Base-by-base conservation (phyloP, 495 filamentous ascomycete genomes). In the Extremus antarcticus region DNA sequence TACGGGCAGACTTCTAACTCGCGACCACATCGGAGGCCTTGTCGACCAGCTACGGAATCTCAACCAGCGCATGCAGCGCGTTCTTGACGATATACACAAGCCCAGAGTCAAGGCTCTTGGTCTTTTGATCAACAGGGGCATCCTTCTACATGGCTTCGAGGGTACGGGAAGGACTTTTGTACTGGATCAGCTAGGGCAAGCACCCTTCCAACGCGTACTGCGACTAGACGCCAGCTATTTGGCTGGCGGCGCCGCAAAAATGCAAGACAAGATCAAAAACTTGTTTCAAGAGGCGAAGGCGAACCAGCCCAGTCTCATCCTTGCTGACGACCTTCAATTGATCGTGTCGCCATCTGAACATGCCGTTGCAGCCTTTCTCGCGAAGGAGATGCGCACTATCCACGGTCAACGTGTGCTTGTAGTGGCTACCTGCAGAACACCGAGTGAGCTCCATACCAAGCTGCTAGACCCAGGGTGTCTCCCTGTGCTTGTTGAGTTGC, bases 91-190 rank as follows among this genome's bases (percentile, higher is more conserved):
- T 7, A 29, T 54, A 20, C 11, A 17, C 15, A 17, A 35, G 15
- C 10, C 29, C 10, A 4, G 4, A 21, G 58, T n/a, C 25, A 48
- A 2, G 47, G 56, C 40, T 54, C 61, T 25, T n/a, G 54, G 55
- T 53, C 38, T 50, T 54, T 41, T 22, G 43, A 8, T 2, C n/a
- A 15, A 45, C 24, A 23, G 4, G 16, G 74, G 82, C 25, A 78
- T 92, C 47, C 71, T 95, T 56, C 73, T 98, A 43, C 81, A 92
- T 71, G 88, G 92, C 43, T 79, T 86, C 49, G 81, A 86, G 60
- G 85, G 92, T 55, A 92, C 85, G 0, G 90, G 90, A 1, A 95
- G 94, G 67, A 83, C 80, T 16, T 71, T 83, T 54, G 71, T 94
- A 15, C 68, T 95, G 1, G 64, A 80, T 24, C 76, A 78, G 76